phyloP scores from a whole-genome alignment of 2,329 filamentous ascomycete genomes.

The Stromatinia cepivora region DNA sequence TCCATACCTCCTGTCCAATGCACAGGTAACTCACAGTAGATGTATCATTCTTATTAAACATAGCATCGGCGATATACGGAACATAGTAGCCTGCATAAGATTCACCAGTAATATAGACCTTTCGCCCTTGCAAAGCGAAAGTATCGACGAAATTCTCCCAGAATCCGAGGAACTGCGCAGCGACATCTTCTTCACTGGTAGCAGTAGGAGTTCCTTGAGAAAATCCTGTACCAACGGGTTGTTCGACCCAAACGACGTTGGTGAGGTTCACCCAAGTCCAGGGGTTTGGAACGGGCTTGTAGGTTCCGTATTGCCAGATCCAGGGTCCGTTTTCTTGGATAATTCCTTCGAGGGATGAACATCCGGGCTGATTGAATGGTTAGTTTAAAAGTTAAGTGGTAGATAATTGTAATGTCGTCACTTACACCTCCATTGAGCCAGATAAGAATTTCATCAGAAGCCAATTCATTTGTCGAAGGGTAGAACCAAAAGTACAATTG shows the following conservation, averaged over 20 bases:
- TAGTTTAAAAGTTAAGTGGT: background rate
- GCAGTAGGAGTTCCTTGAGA: constrained; percentile 54
- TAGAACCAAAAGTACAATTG: constrained; percentile 69
- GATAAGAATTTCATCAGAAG: constrained; percentile 60
- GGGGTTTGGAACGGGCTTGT: constrained; percentile 41
- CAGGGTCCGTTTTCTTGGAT: constrained; percentile 78
- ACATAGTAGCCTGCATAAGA: constrained; percentile 68
- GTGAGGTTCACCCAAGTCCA: constrained; percentile 39
- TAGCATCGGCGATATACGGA: constrained; percentile 71
- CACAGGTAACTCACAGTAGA: constrained; percentile 25
- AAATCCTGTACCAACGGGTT: constrained; percentile 40
- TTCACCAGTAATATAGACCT: constrained; percentile 73
- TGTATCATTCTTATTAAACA: constrained; percentile 61
- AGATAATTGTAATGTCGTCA: constrained; percentile 12
- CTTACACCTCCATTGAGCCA: constrained; percentile 51
- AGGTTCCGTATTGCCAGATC: constrained; percentile 69
- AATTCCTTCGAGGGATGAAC: constrained; percentile 64
- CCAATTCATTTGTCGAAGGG: constrained; percentile 52
- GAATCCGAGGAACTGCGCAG: constrained; percentile 73
- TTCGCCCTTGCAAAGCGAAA: constrained; percentile 65
- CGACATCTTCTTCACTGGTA: constrained; percentile 65
- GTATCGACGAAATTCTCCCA: constrained; percentile 76
- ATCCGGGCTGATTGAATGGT: constrained; percentile 42
- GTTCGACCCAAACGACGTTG: constrained; percentile 40
- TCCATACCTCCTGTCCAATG: background rate